Conservation (phyloP, 495 filamentous ascomycete genomes). For the Xylaria cubensis region DNA sequence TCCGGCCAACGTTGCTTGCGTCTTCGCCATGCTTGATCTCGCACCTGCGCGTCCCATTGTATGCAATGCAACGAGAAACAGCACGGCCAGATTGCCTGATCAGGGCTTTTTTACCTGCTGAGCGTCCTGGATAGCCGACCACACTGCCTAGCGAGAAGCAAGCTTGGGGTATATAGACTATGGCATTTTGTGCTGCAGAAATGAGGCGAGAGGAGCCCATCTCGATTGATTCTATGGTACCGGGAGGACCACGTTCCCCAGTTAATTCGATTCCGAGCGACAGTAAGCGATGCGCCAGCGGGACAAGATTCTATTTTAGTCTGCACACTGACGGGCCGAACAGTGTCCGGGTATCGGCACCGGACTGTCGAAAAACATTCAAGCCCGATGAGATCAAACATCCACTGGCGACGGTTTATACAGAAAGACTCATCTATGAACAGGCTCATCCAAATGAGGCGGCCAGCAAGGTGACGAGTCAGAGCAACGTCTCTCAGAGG, state of each 20-base stretch:
- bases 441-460: background rate
- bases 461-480: background rate
- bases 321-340: background rate
- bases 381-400: background rate
- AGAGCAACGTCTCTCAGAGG: background rate
- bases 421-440: background rate
- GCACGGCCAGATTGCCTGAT: background rate
- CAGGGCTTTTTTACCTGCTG: background rate
- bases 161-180: background rate
- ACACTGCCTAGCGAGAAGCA: slow-evolving; percentile 12
- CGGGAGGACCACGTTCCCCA: slow-evolving; percentile 14
- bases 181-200: slow-evolving; percentile 14
- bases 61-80: slow-evolving; percentile 21
- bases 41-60: slow-evolving; percentile 18
- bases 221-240: slow-evolving; percentile 8
- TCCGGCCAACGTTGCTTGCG: slow-evolving; percentile 1
- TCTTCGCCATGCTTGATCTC: slow-evolving; percentile 23
- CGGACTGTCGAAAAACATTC: background rate
- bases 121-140: slow-evolving; percentile 4
- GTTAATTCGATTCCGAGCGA: slow-evolving; percentile 14
- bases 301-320: slow-evolving; percentile 18
- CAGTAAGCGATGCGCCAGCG: slow-evolving; percentile 19
- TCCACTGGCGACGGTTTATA: background rate
- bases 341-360: slow-evolving; percentile 11
- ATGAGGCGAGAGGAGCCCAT: slow-evolving; percentile 19